Base-by-base conservation (phyloP, 257 asterid genomes). In the Linderniella brevidens region DNA sequence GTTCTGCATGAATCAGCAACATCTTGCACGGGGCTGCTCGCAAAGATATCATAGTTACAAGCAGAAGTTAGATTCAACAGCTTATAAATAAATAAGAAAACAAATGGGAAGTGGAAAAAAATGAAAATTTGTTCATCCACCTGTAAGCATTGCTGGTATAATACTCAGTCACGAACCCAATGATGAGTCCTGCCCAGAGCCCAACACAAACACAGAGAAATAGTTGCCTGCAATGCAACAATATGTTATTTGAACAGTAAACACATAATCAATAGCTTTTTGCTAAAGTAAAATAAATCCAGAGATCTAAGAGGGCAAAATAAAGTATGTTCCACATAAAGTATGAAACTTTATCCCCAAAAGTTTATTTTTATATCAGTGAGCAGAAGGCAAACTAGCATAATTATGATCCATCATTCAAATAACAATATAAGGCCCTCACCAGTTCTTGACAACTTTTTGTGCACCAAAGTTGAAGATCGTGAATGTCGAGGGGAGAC, bases 1-100 rank as follows among this genome's bases (percentile, higher is more conserved):
- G 88, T 78, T 59, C 80, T 67, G 74, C 88, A 78, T 63, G 88
- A 74, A 59, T 78, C 88, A 62, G 88, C 88, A 48, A 78, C 88
- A 57, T 71, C 88, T 66, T 74, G 83, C 66, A 78, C 88, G 38
- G 67, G 62, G 55, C 67, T 55, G 54, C 46, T 49, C 39, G 35
- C 4, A 11, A 6, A 50, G n/a, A 35, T 13, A n/a, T 0, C 13
- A 49, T n/a, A 14, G 40, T 16, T 20, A 19, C 37, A 59, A 40
- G 43, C 42, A 42, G 49, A 13, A 17, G 13, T 12, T 9, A 41
- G 17, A 44, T 51, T 46, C 10, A 12, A 11, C 15, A 18, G 13
- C 18, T n/a, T 5, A 13, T 20, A 14, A 53, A 44, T 9, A 14
- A 18, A 0, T 19, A 14, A 17, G 8, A 29, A 50, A 32, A 17